phyloP scores from a whole-genome alignment of 805 yeast genomes.

The Barnettozyma botsteinii region DNA sequence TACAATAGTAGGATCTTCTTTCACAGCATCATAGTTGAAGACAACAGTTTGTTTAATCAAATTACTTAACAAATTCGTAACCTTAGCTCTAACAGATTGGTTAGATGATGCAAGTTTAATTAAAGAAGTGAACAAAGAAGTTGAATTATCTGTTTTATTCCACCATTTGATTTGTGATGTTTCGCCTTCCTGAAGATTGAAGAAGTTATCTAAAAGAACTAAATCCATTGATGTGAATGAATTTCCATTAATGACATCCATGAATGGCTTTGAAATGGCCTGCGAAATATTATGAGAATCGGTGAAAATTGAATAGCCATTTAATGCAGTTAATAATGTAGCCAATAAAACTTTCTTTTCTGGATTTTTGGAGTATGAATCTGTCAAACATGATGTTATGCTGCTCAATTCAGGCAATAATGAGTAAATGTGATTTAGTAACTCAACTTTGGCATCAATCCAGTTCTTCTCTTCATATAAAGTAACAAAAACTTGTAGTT shows the following conservation, averaged over 20 bases:
- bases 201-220: constrained; percentile 49
- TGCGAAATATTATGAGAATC: constrained; percentile 28
- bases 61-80: constrained; percentile 41
- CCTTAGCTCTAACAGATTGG: constrained; percentile 35
- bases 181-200: constrained; percentile 54
- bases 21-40: constrained; percentile 40
- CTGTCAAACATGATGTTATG: constrained; percentile 39
- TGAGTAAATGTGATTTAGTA: constrained; percentile 30
- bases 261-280: constrained; percentile 29
- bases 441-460: constrained; percentile 30
- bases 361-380: constrained; percentile 30
- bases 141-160: constrained; percentile 43
- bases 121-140: constrained; percentile 64
- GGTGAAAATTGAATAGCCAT: constrained; percentile 35
- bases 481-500: constrained; percentile 38
- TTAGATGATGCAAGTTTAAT: constrained; percentile 44
- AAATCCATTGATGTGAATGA: constrained; percentile 48
- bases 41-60: constrained; percentile 48
- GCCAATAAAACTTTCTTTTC: constrained; percentile 42
- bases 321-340: constrained; percentile 41
- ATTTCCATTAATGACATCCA: constrained; percentile 28
- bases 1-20: constrained; percentile 50
- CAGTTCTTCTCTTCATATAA: constrained; percentile 37
- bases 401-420: constrained; percentile 47
- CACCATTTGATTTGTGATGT: constrained; percentile 71